Conservation (phyloP, 768 basidiomycete species). For the Multifurca ochricompacta region DNA sequence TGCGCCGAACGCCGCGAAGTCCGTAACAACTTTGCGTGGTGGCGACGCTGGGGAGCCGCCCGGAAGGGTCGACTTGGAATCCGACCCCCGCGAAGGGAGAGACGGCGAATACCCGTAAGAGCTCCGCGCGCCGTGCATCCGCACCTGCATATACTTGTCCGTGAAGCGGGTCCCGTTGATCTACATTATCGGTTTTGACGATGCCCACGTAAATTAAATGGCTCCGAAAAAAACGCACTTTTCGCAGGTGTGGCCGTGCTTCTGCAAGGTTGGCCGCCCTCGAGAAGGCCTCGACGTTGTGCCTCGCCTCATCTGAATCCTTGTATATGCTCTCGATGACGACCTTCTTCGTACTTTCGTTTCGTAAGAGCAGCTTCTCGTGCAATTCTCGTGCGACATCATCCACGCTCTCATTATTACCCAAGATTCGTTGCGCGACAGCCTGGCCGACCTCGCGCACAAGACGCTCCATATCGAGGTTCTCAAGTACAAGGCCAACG, state of each 20-base stretch:
- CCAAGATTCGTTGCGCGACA: slow-evolving; percentile 85
- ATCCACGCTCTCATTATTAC: slow-evolving; percentile 92
- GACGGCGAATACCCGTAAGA: slow-evolving; percentile 45
- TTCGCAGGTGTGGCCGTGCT: slow-evolving; percentile 70
- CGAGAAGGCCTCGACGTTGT: slow-evolving; percentile 85
- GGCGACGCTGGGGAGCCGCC: slow-evolving; percentile 30
- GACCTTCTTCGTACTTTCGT: slow-evolving; percentile 95
- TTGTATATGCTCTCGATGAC: slow-evolving; percentile 95
- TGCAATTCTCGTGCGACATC: slow-evolving; percentile 94
- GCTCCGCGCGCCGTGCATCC: slow-evolving; percentile 48
- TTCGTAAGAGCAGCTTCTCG: slow-evolving; percentile 80
- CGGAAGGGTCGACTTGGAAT: slow-evolving; percentile 33
- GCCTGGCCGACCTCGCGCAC: slow-evolving; percentile 92
- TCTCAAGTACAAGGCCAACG: slow-evolving; percentile 93
- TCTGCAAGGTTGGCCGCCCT: slow-evolving; percentile 61
- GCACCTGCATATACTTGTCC: slow-evolving; percentile 84
- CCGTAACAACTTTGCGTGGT: slow-evolving; percentile 73
- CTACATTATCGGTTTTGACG: slow-evolving; percentile 43
- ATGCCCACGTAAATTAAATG: no score
- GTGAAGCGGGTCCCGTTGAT: slow-evolving; percentile 95
- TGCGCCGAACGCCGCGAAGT: slow-evolving; percentile 82
- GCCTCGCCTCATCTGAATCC: slow-evolving; percentile 78
- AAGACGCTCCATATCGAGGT: slow-evolving; percentile 95
- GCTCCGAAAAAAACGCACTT: slow-evolving; percentile 43
- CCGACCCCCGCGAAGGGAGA: slow-evolving; percentile 35